These are phyloP conservation scores for Pseudozyma thailandica DNA, from an alignment of 1,284 basidiomycete species.

Conservation along the genomic window DNA sequence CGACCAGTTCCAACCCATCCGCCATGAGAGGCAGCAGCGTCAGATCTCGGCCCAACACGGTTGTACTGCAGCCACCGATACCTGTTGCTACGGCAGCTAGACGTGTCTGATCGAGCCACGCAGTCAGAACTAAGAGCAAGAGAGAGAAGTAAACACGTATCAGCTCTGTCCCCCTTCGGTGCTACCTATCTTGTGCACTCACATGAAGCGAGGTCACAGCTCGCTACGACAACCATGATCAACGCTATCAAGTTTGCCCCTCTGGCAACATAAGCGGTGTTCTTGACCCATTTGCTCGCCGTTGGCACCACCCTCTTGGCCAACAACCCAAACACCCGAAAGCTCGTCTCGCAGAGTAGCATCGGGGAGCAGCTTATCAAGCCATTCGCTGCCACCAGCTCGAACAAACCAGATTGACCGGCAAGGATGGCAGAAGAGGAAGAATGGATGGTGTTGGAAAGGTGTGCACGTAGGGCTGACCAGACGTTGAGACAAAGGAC, in stretches of 20 bases:
- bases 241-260: conserved; percentile 25
- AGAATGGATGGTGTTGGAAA: conserved; percentile 11
- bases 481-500: conserved; percentile 20
- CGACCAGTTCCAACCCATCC: conserved; percentile 18
- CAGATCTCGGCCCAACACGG: conserved; percentile 19
- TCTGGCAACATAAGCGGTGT: conserved; percentile 17
- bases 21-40: conserved; percentile 36
- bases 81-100: conserved; percentile 6
- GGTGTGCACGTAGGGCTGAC: conserved; percentile 17
- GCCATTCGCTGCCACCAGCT: conserved; percentile 23
- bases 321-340: conserved; percentile 38
- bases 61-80: conserved; percentile 15
- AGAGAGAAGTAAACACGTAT: neutral
- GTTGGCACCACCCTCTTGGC: conserved; percentile 15
- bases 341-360: conserved; percentile 26
- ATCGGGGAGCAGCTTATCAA: conserved; percentile 29
- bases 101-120: conserved; percentile 14
- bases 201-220: conserved; percentile 29
- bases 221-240: conserved; percentile 27
- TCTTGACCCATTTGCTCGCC: conserved; percentile 19
- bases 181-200: conserved; percentile 2
- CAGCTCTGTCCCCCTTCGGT: neutral
- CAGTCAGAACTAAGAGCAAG: conserved; percentile 6
- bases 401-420: conserved; percentile 5
- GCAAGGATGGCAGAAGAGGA: conserved; percentile 1